phyloP scores from a whole-genome alignment of 2,329 filamentous ascomycete species.

The Penicillium sp. region DNA sequence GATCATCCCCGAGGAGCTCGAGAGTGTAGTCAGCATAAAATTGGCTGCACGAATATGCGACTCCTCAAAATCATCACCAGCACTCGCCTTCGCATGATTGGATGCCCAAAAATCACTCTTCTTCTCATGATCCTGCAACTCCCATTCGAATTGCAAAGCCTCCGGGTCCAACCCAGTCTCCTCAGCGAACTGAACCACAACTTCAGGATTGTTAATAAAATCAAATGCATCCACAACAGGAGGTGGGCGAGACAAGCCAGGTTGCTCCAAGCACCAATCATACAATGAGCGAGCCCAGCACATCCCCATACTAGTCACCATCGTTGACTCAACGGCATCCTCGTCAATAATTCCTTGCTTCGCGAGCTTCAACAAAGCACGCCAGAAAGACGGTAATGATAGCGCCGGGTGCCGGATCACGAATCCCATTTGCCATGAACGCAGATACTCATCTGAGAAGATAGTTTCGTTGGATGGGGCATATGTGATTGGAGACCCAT shows the following conservation, averaged over 20 bases:
- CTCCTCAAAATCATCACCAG: not conserved
- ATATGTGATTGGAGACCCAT: slow-evolving; percentile 20
- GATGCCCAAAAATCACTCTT: not conserved
- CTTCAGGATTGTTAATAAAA: slow-evolving; percentile 34
- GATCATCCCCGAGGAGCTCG: slow-evolving; percentile 34
- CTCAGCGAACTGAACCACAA: slow-evolving; percentile 30
- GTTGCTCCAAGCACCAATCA: slow-evolving; percentile 34
- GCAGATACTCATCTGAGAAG: slow-evolving; percentile 38
- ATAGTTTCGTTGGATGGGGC: slow-evolving; percentile 34
- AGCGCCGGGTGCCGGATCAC: slow-evolving; percentile 44
- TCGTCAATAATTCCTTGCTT: slow-evolving; percentile 13
- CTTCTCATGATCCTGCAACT: not conserved
- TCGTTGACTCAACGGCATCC: slow-evolving; percentile 14
- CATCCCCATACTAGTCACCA: slow-evolving; percentile 28
- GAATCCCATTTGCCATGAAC: slow-evolving; percentile 35
- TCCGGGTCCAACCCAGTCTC: slow-evolving; percentile 35
- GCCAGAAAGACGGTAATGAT: slow-evolving; percentile 40
- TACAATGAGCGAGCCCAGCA: slow-evolving; percentile 36
- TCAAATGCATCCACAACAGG: slow-evolving; percentile 42
- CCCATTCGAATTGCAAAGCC: slow-evolving; percentile 35
- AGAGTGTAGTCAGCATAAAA: slow-evolving; percentile 32
- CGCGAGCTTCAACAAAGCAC: slow-evolving; percentile 26
- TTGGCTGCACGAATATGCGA: not conserved
- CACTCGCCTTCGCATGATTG: not conserved
- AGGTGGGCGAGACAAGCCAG: slow-evolving; percentile 19